Evolutionary conservation across 2,329 filamentous ascomycete genomes (phyloP).

Genomic region (Neopestalotiopsis clavispora): DNA sequence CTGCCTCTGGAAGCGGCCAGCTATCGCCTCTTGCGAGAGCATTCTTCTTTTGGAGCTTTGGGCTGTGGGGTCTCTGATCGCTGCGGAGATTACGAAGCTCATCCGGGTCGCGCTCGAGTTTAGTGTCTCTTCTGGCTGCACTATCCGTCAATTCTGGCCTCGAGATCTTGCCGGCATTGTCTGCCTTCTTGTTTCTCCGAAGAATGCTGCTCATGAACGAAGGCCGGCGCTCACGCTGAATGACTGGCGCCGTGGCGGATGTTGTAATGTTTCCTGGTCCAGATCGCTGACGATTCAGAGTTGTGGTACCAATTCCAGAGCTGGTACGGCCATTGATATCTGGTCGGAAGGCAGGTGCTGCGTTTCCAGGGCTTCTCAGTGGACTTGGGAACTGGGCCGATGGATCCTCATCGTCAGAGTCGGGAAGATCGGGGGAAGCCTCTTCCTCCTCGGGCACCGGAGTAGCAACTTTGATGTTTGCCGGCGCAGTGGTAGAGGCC

Average conservation of each 20-base stretch:
- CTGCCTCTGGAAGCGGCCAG: slow-evolving; percentile 53
- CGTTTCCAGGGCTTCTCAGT: slow-evolving; percentile 28
- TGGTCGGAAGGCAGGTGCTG: slow-evolving; percentile 24
- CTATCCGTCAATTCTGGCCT: slow-evolving; percentile 59
- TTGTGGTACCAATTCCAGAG: slow-evolving; percentile 33
- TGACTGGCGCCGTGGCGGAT: slow-evolving; percentile 20
- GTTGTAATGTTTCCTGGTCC: slow-evolving; percentile 33
- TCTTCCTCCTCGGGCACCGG: slow-evolving; percentile 50
- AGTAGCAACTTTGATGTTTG: slow-evolving; percentile 64
- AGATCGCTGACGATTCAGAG: slow-evolving; percentile 30
- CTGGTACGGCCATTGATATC: slow-evolving; percentile 23
- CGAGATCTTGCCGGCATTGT: slow-evolving; percentile 55
- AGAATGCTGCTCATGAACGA: slow-evolving; percentile 63
- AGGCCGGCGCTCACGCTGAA: slow-evolving; percentile 42
- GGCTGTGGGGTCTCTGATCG: slow-evolving; percentile 36
- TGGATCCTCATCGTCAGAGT: slow-evolving; percentile 59
- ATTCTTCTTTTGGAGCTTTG: slow-evolving; percentile 52
- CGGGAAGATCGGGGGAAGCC: slow-evolving; percentile 63
- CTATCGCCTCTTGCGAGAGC: slow-evolving; percentile 43
- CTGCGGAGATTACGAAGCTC: slow-evolving; percentile 55
- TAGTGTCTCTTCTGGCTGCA: slow-evolving; percentile 65
- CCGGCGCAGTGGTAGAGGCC: slow-evolving; percentile 34
- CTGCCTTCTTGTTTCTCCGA: slow-evolving; percentile 65
- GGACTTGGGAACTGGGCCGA: slow-evolving; percentile 31
- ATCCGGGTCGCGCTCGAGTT: slow-evolving; percentile 61